Evolutionary conservation across 805 yeast species (phyloP).

Genomic region (Pichia pseudocactophila): DNA sequence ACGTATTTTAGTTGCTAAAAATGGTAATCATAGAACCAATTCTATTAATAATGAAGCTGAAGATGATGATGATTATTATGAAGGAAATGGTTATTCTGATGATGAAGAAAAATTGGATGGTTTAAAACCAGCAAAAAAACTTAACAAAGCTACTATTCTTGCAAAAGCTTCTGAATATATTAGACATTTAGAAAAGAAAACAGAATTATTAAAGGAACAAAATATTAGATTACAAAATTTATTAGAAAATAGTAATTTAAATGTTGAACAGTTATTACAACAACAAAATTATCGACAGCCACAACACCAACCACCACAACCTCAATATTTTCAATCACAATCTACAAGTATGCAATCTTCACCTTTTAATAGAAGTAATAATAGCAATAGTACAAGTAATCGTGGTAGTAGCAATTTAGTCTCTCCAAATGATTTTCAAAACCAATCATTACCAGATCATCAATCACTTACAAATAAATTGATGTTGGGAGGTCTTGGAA

Average conservation of each 20-base stretch:
- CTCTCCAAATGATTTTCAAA: constrained; percentile 8
- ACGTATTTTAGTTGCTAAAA: constrained; percentile 34
- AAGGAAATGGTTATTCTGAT: constrained; percentile 48
- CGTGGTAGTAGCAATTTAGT: constrained; percentile 8
- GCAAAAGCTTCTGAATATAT: constrained; percentile 74
- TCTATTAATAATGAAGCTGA: constrained; percentile 31
- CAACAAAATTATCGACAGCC: constrained; percentile 8
- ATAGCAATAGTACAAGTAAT: constrained; percentile 11
- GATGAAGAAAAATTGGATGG: constrained; percentile 57
- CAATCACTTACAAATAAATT: constrained; percentile 35
- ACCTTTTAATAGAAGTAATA: constrained; percentile 9
- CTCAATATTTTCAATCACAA: constrained; percentile 6
- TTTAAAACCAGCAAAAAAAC: constrained; percentile 62
- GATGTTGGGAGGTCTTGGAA: constrained; percentile 55
- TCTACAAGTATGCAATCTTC: constrained; percentile 12
- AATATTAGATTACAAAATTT: constrained; percentile 32
- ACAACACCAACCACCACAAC: constrained; percentile 4
- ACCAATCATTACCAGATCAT: constrained; percentile 10
- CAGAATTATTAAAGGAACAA: constrained; percentile 39
- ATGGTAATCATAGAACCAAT: constrained; percentile 27
- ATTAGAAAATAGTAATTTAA: constrained; percentile 10
- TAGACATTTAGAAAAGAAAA: constrained; percentile 59
- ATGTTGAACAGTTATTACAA: constrained; percentile 3
- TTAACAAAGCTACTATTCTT: constrained; percentile 69
- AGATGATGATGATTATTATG: constrained; percentile 37